Conservation (phyloP, 345 rosid species). For the Brassica carinata region DNA sequence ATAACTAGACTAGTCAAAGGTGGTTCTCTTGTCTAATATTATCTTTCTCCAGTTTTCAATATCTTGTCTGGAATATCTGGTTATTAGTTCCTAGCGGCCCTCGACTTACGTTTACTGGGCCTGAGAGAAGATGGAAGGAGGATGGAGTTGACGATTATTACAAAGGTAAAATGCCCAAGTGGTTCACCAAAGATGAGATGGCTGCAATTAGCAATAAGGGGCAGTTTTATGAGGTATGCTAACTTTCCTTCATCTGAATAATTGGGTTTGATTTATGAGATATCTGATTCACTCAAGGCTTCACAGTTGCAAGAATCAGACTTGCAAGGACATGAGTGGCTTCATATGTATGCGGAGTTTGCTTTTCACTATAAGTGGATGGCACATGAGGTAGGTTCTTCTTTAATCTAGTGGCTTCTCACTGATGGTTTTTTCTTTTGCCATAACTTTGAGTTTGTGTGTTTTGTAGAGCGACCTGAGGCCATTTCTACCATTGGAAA, state of each 20-base stretch:
- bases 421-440: neutral
- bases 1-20: neutral
- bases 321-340: neutral
- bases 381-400: neutral
- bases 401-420: neutral
- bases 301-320: neutral
- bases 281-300: neutral
- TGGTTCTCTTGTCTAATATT: neutral
- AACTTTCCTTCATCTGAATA: neutral
- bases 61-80: neutral
- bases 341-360: neutral
- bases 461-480: neutral
- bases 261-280: neutral
- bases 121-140: neutral
- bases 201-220: neutral
- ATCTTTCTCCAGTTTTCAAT: neutral
- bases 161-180: slow-evolving; percentile 2
- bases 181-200: neutral
- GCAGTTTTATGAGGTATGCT: neutral
- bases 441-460: neutral
- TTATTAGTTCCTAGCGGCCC: neutral
- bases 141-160: neutral
- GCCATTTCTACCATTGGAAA: neutral
- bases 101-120: neutral
- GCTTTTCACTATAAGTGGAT: neutral